Percentiles rank a stretch among this genome's conserved stretches.
Evolutionary conservation across 306 rosid species (phyloP).

Genomic region (Comarum palustre): DNA sequence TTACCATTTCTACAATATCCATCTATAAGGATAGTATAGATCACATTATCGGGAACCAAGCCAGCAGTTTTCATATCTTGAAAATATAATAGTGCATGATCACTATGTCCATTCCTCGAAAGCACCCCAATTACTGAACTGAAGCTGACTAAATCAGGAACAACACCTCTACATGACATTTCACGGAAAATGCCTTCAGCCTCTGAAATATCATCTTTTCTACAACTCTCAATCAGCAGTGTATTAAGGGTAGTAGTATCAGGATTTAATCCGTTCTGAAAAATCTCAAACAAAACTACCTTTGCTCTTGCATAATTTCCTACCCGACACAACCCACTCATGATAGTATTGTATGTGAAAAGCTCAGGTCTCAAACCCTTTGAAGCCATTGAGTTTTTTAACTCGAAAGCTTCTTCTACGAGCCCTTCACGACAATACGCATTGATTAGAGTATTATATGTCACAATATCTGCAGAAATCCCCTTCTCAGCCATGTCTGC

Average conservation of each 20-base stretch:
- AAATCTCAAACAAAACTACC: conserved; percentile 55
- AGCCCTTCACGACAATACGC: conserved; percentile 64
- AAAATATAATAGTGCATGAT: conserved; percentile 55
- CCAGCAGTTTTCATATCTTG: conserved; percentile 56
- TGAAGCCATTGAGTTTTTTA: conserved; percentile 40
- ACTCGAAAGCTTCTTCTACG: conserved; percentile 49
- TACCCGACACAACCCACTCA: conserved; percentile 73
- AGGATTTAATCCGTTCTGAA: conserved; percentile 56
- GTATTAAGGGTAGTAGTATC: conserved; percentile 68
- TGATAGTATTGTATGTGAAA: conserved; percentile 68
- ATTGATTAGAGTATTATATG: conserved; percentile 70
- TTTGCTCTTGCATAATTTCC: conserved; percentile 56
- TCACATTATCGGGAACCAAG: conserved; percentile 74
- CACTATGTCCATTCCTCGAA: conserved; percentile 57
- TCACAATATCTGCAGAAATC: conserved; percentile 60
- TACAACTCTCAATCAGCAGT: conserved; percentile 64
- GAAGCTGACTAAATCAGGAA: conserved; percentile 77
- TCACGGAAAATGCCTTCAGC: conserved; percentile 59
- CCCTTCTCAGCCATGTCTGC: conserved; percentile 55
- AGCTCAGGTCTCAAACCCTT: conserved; percentile 65
- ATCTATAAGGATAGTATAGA: conserved; percentile 79
- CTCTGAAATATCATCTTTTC: conserved; percentile 53
- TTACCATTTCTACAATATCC: conserved; percentile 67
- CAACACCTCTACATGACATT: conserved; percentile 51
- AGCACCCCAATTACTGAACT: conserved; percentile 62